These are phyloP conservation scores for Phytopythium kandeliae DNA, from an alignment of 352 stramenopile genomes.

Conservation along the genomic window DNA sequence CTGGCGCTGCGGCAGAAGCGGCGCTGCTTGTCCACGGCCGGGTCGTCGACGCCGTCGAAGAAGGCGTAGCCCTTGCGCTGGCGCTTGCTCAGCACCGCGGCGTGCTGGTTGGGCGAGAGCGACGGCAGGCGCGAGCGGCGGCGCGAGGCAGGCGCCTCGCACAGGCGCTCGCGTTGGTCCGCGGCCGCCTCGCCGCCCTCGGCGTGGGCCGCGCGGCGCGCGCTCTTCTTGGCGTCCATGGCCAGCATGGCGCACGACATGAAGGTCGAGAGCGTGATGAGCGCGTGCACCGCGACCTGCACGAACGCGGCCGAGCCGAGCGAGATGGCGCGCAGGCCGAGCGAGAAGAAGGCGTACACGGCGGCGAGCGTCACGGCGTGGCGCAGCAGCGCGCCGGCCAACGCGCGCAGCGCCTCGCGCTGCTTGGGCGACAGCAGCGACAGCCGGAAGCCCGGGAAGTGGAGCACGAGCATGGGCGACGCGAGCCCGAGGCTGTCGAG, in stretches of 20 bases:
- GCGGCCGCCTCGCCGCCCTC: neutral
- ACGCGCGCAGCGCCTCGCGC: constrained; percentile 4
- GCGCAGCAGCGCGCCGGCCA: constrained; percentile 21
- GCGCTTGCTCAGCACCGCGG: constrained; percentile 4
- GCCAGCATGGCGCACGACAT: constrained; percentile 33
- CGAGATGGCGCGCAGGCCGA: constrained; percentile 22
- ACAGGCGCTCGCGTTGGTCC: neutral
- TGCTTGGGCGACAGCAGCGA: constrained; percentile 24
- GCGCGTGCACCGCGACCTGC: constrained; percentile 22
- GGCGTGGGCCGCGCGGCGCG: neutral
- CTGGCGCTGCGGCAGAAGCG: neutral
- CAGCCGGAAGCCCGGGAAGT: constrained; percentile 55
- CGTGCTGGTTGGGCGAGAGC: constrained; percentile 14
- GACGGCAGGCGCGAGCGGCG: constrained; percentile 15
- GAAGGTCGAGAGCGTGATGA: constrained; percentile 55
- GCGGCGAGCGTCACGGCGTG: constrained; percentile 19
- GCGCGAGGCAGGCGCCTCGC: too few species aligned
- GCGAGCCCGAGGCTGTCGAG: constrained; percentile 16
- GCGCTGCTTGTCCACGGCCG: neutral
- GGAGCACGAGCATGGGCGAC: constrained; percentile 48
- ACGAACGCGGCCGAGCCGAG: constrained; percentile 18
- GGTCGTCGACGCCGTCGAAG: constrained; percentile 4
- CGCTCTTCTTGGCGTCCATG: constrained; percentile 10
- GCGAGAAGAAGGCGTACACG: constrained; percentile 19
- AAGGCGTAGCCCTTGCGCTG: constrained; percentile 9